These are phyloP conservation scores for Miscanthus lutarioriparius DNA, from an alignment of 176 grass and related monocot genomes.

Conservation along the genomic window DNA sequence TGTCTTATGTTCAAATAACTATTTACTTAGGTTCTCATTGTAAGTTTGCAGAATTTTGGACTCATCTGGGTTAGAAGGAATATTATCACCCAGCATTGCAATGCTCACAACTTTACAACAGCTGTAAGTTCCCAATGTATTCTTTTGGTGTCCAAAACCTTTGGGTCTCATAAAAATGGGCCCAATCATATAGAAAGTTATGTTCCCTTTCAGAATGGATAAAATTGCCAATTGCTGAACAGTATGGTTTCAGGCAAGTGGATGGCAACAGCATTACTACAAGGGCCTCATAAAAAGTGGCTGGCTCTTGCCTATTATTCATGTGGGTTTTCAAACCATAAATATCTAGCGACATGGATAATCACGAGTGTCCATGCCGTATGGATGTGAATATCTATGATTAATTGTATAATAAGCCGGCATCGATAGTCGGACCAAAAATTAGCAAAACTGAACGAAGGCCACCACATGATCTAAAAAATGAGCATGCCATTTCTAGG, in stretches of 20 bases:
- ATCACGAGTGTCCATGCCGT: no score
- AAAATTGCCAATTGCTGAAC: background rate
- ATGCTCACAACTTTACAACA: constrained; percentile 51
- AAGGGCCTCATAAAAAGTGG: no score
- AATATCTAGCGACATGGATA: no score
- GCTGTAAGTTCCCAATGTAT: constrained; percentile 52
- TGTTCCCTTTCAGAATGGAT: background rate
- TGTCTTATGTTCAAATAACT: background rate
- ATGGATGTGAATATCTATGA: no score
- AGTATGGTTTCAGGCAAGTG: constrained; percentile 50
- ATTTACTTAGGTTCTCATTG: constrained; percentile 6
- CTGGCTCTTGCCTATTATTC: no score
- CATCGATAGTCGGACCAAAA: no score
- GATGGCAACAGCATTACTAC: constrained; percentile 45
- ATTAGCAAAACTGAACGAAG: no score
- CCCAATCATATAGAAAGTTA: background rate
- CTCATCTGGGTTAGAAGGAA: constrained; percentile 60
- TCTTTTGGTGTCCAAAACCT: background rate
- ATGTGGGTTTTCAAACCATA: no score
- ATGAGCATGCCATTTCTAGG: no score
- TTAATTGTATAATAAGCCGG: no score
- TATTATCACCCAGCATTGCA: constrained; percentile 67
- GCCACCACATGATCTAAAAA: no score
- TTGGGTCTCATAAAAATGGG: background rate
- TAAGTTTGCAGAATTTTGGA: constrained; percentile 55